Evolutionary conservation across 2,329 filamentous ascomycete genomes (phyloP), one percentile per base, ranked within the genome.

Genomic region (Diaporthe vaccinii): DNA sequence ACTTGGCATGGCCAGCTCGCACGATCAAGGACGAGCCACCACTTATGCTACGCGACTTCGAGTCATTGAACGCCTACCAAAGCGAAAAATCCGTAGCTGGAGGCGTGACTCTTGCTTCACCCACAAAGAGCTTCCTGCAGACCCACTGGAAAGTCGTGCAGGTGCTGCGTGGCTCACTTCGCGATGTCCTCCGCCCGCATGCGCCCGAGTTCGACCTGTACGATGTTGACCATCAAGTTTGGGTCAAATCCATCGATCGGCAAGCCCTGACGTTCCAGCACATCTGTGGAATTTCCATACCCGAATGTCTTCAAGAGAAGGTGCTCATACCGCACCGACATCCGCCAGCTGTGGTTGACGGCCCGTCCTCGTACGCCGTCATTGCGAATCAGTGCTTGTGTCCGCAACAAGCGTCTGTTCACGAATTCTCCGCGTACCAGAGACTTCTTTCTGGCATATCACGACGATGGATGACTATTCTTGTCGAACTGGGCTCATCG

Each of bases 371-470:
- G 0, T 91, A 91, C 75, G 83, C 88, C 9, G 83, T 89, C 0
- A 81, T 91, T 46, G 87, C 90, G 0, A 89, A 82, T 17, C 87
- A 89, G 44, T 81, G 83, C 0, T 80, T 81, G 2, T 91, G 90
- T 61, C 89, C 90, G 0, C 55, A 81, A 0, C 82, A 83, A 0
- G 74, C 90, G 36, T 86, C 85, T 1, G 67, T 85, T 0, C 87
- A 91, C 20, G 91, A 92, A 72, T 92, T 86, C 65, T 83, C 85
- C 34, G 85, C 90, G 0, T 87, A 88, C 69, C 87, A 90, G 74
- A 83, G 81, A 0, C 80, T 91, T 0, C 78, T 89, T 0, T 83
- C 86, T 0, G 89, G 89, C 0, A 84, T 82, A 3, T 78, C 83
- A 14, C 82, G 86, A 0, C 84, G 90, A 0, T 92, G 90, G 90